phyloP scores from a whole-genome alignment of 2,329 filamentous ascomycete genomes.

The Arthrobotrys sphaeroides region DNA sequence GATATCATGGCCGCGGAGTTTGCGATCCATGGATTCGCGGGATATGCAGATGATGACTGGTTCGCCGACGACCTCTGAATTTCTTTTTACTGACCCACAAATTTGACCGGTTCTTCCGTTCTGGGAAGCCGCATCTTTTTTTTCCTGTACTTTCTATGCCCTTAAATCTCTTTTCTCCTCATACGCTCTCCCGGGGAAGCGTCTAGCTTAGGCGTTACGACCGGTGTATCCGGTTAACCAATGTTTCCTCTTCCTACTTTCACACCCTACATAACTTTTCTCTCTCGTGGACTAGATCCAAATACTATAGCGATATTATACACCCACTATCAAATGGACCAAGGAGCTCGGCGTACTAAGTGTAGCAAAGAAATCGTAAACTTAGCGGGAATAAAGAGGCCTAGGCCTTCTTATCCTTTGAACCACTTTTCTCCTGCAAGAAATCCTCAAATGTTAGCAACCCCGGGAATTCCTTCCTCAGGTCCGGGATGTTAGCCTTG shows the following conservation, averaged over 20 bases:
- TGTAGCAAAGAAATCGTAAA: background rate
- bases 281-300: background rate
- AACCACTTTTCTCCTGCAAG: slow-evolving; percentile 59
- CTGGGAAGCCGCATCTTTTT: background rate
- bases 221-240: background rate
- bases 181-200: too few relatives aligned
- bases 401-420: slow-evolving; percentile 10
- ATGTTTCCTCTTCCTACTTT: background rate
- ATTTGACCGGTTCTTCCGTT: background rate
- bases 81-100: background rate
- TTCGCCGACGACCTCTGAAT: background rate
- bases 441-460: slow-evolving; percentile 61
- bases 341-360: background rate
- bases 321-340: background rate
- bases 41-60: slow-evolving; percentile 3
- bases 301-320: background rate
- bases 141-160: background rate
- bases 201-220: background rate
- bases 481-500: slow-evolving; percentile 60
- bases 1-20: slow-evolving; percentile 14
- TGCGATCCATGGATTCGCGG: background rate
- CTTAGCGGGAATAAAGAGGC: background rate
- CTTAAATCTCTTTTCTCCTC: too few relatives aligned
- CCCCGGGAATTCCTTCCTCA: slow-evolving; percentile 58
- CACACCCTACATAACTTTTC: background rate